These are phyloP conservation scores for Erigeron canadensis DNA, from an alignment of 129 eudicot species.

Conservation along the genomic window DNA sequence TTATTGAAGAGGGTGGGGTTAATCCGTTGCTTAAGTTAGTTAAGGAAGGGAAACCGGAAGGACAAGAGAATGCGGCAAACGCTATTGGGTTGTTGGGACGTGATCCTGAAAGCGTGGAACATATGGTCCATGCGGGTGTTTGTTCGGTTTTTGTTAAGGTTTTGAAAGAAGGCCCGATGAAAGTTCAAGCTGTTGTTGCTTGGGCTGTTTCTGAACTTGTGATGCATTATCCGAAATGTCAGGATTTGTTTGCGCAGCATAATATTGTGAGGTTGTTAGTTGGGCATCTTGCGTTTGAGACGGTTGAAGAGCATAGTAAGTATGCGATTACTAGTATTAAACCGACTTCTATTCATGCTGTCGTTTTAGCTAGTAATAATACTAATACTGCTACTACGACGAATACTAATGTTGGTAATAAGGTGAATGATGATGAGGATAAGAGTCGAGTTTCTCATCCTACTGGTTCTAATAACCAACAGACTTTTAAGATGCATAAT, in stretches of 20 bases:
- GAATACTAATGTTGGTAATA: neutral
- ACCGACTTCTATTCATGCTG: conserved; percentile 40
- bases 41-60: conserved; percentile 43
- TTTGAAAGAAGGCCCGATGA: conserved; percentile 47
- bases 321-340: conserved; percentile 44
- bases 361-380: conserved; percentile 43
- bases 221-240: conserved; percentile 32
- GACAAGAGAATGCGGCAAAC: conserved; percentile 45
- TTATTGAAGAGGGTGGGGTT: conserved; percentile 51
- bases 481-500: conserved; percentile 32
- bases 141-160: conserved; percentile 45
- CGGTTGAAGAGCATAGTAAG: conserved; percentile 54
- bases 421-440: conserved; percentile 26
- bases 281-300: conserved; percentile 48
- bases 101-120: conserved; percentile 47
- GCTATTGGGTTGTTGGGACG: conserved; percentile 46
- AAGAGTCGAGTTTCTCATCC: conserved; percentile 34
- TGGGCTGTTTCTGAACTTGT: conserved; percentile 54
- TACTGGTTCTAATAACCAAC: conserved; percentile 27
- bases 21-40: conserved; percentile 46
- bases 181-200: conserved; percentile 48
- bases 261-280: conserved; percentile 43
- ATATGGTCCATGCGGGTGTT: conserved; percentile 43
- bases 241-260: conserved; percentile 47
- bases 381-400: neutral